Percentiles rank a stretch among this genome's conserved stretches.
Conservation (phyloP, 1,284 basidiomycete genomes). For the Trichosporon sp. region DNA sequence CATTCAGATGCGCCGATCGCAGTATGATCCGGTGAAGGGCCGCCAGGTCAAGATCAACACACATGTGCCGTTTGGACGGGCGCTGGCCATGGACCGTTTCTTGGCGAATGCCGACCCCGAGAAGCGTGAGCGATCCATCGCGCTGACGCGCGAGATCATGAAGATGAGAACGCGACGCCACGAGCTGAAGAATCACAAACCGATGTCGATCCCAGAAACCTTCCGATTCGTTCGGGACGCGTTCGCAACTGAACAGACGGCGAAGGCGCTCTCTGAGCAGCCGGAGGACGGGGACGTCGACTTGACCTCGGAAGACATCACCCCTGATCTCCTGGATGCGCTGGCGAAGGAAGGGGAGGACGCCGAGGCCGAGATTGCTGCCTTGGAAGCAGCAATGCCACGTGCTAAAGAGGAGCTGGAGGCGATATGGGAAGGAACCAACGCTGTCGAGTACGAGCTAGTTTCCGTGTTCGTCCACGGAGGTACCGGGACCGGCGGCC, state of each 20-base stretch:
- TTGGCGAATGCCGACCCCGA: constrained; percentile 66
- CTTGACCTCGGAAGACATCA: neutral
- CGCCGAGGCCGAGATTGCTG: constrained; percentile 61
- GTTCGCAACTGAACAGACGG: constrained; percentile 42
- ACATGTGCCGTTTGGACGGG: constrained; percentile 84
- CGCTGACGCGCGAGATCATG: constrained; percentile 63
- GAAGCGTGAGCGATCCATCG: constrained; percentile 66
- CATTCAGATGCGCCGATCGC: constrained; percentile 93
- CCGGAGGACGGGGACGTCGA: neutral
- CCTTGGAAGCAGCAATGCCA: constrained; percentile 57
- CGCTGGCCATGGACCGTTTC: constrained; percentile 87
- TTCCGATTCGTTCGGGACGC: constrained; percentile 32
- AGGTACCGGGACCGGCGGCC: constrained; percentile 56
- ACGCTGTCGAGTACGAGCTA: constrained; percentile 73
- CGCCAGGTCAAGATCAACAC: constrained; percentile 94
- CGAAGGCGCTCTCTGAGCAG: constrained; percentile 5
- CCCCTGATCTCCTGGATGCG: constrained; percentile 30
- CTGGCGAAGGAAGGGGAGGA: constrained; percentile 55
- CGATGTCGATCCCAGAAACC: constrained; percentile 33
- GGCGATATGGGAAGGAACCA: constrained; percentile 67
- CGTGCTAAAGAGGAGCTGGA: constrained; percentile 68
- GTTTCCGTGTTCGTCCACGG: constrained; percentile 96
- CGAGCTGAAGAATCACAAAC: constrained; percentile 56
- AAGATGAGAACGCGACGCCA: constrained; percentile 62
- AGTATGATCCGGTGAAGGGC: constrained; percentile 67